phyloP scores from a whole-genome alignment of 1,284 basidiomycete species.

The Ustilago loliicola region DNA sequence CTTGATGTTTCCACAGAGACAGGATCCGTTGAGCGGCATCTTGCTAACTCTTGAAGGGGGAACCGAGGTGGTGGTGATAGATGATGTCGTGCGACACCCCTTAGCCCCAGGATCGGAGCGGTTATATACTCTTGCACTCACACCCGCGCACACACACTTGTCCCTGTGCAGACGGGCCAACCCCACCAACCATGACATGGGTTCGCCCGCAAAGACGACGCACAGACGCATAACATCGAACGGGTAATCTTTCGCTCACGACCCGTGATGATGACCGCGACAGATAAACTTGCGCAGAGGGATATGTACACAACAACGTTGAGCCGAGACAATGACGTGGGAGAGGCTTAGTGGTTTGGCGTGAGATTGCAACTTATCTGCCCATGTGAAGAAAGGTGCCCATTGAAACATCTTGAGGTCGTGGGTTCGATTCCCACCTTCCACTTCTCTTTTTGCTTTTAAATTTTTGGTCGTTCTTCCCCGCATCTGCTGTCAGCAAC shows the following conservation, averaged over 20 bases:
- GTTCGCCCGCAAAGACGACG: neutral
- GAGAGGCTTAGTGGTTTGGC: constrained; percentile 65
- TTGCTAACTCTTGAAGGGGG: neutral
- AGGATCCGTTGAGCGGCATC: constrained; percentile 37
- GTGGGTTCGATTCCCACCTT: constrained; percentile 63
- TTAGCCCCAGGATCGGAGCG: neutral
- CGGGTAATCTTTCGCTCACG: neutral
- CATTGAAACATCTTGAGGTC: constrained; percentile 52
- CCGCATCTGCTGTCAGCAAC: neutral
- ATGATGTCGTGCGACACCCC: constrained; percentile 12
- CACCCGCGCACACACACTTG: too few relatives aligned
- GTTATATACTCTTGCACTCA: neutral
- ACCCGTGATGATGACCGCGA: neutral
- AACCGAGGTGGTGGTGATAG: neutral
- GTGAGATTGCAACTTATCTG: constrained; percentile 59
- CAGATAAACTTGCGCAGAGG: too few relatives aligned
- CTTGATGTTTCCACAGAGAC: constrained; percentile 39
- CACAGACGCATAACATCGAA: neutral
- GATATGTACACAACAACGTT: neutral
- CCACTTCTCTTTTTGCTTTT: constrained; percentile 32
- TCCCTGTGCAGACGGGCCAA: too few relatives aligned
- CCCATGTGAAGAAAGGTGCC: constrained; percentile 19
- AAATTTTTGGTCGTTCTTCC: neutral
- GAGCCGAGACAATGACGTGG: constrained; percentile 18
- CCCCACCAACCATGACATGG: too few relatives aligned